Evolutionary conservation across 208 protist species (phyloP).

Genomic region (Leishmania amazonensis): DNA sequence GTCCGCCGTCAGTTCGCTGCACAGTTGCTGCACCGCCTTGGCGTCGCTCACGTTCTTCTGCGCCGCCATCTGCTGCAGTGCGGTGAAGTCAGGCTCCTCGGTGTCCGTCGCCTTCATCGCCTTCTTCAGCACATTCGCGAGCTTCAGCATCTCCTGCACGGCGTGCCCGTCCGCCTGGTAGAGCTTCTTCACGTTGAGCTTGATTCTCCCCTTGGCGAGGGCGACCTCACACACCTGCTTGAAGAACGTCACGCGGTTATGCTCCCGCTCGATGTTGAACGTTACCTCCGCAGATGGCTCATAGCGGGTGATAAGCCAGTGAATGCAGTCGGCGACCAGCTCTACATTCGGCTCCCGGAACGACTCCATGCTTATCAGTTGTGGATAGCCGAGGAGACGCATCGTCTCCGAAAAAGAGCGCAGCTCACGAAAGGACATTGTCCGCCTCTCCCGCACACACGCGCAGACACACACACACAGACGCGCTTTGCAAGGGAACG

Average conservation of each 20-base stretch:
- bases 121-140: constrained; percentile 90
- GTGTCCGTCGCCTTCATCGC: constrained; percentile 79
- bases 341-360: constrained; percentile 97
- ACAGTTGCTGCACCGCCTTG: constrained; percentile 89
- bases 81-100: constrained; percentile 78
- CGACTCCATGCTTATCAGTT: constrained; percentile 96
- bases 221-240: constrained; percentile 91
- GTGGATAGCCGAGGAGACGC: constrained; percentile 94
- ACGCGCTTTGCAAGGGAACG: neutral
- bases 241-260: constrained; percentile 93
- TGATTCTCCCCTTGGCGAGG: constrained; percentile 87
- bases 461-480: neutral
- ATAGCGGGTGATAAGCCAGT: constrained; percentile 94
- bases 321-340: constrained; percentile 93
- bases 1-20: constrained; percentile 87
- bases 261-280: constrained; percentile 90
- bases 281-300: constrained; percentile 91
- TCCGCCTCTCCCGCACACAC: neutral
- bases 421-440: constrained; percentile 94
- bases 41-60: constrained; percentile 85
- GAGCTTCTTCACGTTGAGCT: constrained; percentile 95
- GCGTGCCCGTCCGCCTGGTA: constrained; percentile 95
- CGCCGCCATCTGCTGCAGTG: constrained; percentile 83
- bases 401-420: constrained; percentile 96
- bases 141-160: constrained; percentile 96